Evolutionary conservation across 2,329 filamentous ascomycete species (phyloP), one percentile per base, ranked within the genome.

Genomic region (Paradendryphiella salina): DNA sequence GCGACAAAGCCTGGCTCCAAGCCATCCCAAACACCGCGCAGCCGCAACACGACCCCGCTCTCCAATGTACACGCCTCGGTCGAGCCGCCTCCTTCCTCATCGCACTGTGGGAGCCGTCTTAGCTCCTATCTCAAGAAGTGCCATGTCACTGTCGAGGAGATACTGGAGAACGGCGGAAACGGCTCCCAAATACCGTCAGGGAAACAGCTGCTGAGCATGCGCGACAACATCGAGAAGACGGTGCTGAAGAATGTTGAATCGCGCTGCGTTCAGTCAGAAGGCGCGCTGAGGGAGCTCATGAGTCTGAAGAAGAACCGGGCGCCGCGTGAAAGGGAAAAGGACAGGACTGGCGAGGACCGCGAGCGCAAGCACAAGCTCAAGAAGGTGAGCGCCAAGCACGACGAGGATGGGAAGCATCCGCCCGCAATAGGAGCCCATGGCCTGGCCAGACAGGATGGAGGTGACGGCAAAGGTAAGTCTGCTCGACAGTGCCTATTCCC

Each of bases 351-450:
- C 66, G 78, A 79, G 3, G 59, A 61, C 26, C 57, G 57, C 49
- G 79, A 84, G 40, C 77, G 81, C 56, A 71, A 69, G 29, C 68
- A 70, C 56, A 74, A 73, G 60, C 56, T 73, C 41, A 74, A 75
- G 59, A 73, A 92, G 71, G 81, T 87, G 59, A 91, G 89, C 79
- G 91, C 89, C 77, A 85, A 88, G 70, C 91, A 90, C 75, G 88
- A 87, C 51, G 79, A 83, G 7, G 83, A 81, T 52, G 84, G 88
- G 55, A 80, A 84, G 46, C 76, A 83, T 35, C 83, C 83, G 18
- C 75, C 82, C 43, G 78, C 79, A 28, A 80, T 85, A 57, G 85
- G 85, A 37, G 84, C 85, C 11, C 85, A 87, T 73, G 82, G 81
- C 45, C 50, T 86, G 21, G 80, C 83, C 8, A 76, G 83, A 57